Percentiles rank a stretch among this genome's conserved stretches.
These are phyloP conservation scores for Ceriops zippeliana DNA, from an alignment of 345 rosid species.

Conservation along the genomic window DNA sequence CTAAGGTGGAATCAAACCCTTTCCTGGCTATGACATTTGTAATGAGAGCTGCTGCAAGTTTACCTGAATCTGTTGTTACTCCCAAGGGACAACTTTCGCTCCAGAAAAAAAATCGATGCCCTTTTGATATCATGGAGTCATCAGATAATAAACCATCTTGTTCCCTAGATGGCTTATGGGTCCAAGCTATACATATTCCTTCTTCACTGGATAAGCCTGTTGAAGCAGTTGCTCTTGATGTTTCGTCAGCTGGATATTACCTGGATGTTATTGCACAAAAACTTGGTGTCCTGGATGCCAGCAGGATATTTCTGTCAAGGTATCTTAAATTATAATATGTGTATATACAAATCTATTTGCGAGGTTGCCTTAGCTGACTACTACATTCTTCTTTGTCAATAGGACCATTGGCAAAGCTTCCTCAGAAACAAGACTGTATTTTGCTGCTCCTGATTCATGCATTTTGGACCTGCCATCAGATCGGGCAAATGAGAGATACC, in stretches of 20 bases:
- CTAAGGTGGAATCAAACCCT: slow-evolving; percentile 60
- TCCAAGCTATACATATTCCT: slow-evolving; percentile 53
- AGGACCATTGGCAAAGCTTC: slow-evolving; percentile 82
- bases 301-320: slow-evolving; percentile 72
- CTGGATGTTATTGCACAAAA: slow-evolving; percentile 66
- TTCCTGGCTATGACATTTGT: slow-evolving; percentile 49
- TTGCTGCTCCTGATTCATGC: slow-evolving; percentile 45
- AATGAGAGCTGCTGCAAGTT: slow-evolving; percentile 59
- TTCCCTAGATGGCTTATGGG: slow-evolving; percentile 20
- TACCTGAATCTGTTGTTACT: slow-evolving; percentile 41
- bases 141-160: slow-evolving; percentile 34
- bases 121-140: slow-evolving; percentile 44
- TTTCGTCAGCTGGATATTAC: slow-evolving; percentile 52
- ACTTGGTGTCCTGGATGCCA: slow-evolving; percentile 59
- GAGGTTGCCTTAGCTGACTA: slow-evolving; percentile 11
- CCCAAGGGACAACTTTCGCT: slow-evolving; percentile 47
- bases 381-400: slow-evolving; percentile 28
- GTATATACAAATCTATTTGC: neutral
- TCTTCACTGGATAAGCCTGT: slow-evolving; percentile 40
- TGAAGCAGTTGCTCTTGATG: slow-evolving; percentile 39
- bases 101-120: slow-evolving; percentile 49
- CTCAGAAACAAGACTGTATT: slow-evolving; percentile 76
- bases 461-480: slow-evolving; percentile 35
- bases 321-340: slow-evolving; percentile 23
- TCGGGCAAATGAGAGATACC: slow-evolving; percentile 22